Evolutionary conservation across 2,329 filamentous ascomycete genomes (phyloP).

Genomic region (Berkeleyomyces basicola): DNA sequence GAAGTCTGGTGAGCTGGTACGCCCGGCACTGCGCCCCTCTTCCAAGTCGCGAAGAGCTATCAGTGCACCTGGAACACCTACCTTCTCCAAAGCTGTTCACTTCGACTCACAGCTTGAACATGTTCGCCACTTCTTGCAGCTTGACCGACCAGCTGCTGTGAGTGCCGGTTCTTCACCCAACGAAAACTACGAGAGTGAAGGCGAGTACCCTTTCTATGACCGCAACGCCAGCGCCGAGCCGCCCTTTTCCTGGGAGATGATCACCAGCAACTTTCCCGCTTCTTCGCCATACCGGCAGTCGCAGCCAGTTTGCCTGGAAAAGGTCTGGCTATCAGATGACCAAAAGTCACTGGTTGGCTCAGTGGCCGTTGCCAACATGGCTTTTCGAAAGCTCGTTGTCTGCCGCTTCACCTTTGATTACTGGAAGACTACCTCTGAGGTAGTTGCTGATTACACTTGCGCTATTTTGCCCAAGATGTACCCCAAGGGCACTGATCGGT

Average conservation of each 20-base stretch:
- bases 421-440: constrained; percentile 97
- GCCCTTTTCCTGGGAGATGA: constrained; percentile 73
- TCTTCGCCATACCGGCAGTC: constrained; percentile 33
- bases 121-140: constrained; percentile 85
- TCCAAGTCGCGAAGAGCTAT: constrained; percentile 64
- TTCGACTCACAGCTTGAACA: constrained; percentile 95
- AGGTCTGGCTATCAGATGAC: constrained; percentile 72
- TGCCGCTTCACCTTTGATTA: constrained; percentile 93
- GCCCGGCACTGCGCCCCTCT: constrained; percentile 63
- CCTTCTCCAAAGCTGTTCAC: constrained; percentile 93
- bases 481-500: constrained; percentile 54
- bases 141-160: constrained; percentile 88
- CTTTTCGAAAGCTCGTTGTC: constrained; percentile 78
- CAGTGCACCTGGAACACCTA: constrained; percentile 94
- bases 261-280: constrained; percentile 66
- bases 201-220: constrained; percentile 63
- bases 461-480: constrained; percentile 43
- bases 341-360: constrained; percentile 75
- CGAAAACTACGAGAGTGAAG: constrained; percentile 72
- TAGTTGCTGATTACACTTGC: constrained; percentile 71
- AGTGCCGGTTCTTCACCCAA: constrained; percentile 86
- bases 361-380: constrained; percentile 70
- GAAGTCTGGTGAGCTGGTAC: constrained; percentile 93
- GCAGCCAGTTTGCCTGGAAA: constrained; percentile 63
- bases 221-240: constrained; percentile 18